Percentiles rank a stretch among this genome's conserved stretches.
phyloP scores from a whole-genome alignment of 306 rosid genomes.

The Herpetospermum pedunculosum region DNA sequence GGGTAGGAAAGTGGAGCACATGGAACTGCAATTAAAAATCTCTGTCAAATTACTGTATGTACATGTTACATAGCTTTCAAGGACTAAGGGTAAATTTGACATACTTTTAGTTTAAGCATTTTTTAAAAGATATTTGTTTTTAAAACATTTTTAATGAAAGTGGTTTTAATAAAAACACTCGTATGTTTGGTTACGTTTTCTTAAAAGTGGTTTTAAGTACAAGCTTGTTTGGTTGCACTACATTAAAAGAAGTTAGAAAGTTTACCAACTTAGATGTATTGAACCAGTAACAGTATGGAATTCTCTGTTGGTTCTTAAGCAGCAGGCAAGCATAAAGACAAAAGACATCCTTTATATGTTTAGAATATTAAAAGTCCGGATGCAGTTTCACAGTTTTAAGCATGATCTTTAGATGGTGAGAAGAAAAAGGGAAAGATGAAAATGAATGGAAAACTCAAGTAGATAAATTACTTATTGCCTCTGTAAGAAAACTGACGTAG shows the following conservation, averaged over 20 bases:
- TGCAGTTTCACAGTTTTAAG: not conserved
- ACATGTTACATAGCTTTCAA: not conserved
- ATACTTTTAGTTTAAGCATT: no score
- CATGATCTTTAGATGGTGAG: not conserved
- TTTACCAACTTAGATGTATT: not conserved
- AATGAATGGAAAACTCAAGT: conserved; percentile 5
- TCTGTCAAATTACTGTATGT: not conserved
- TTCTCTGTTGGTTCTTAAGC: not conserved
- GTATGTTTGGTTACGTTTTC: no score
- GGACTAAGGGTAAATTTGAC: no score
- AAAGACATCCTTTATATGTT: not conserved
- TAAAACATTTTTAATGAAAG: no score
- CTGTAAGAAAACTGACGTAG: conserved; percentile 44
- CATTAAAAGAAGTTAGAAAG: no score
- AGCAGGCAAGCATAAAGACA: not conserved
- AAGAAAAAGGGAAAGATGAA: not conserved
- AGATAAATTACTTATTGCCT: conserved; percentile 39
- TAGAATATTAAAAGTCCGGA: not conserved
- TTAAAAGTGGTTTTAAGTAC: no score
- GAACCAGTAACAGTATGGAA: not conserved
- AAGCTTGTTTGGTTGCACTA: no score
- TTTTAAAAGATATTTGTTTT: no score
- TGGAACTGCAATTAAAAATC: not conserved
- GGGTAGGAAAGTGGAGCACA: not conserved
- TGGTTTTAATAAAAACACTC: no score